Percentiles rank a stretch among this genome's conserved stretches.
These are phyloP conservation scores for Porcisia hertigi DNA, from an alignment of 208 protist species.

Conservation along the genomic window DNA sequence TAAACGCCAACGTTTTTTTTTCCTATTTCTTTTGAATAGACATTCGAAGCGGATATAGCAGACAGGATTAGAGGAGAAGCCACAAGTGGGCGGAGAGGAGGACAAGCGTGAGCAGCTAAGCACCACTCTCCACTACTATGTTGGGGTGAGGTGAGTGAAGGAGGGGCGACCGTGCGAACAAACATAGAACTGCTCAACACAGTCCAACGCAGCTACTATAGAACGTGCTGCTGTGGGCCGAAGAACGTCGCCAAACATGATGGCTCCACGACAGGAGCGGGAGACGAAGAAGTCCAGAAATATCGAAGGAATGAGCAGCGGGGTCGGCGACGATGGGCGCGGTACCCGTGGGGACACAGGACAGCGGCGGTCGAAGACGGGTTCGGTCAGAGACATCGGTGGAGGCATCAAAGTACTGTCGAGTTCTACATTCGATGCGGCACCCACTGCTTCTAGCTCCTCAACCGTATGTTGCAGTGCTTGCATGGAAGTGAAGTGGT, in stretches of 20 bases:
- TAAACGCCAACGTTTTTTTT: neutral
- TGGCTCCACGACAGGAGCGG: slow-evolving; percentile 74
- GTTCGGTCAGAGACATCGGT: neutral
- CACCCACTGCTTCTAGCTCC: slow-evolving; percentile 43
- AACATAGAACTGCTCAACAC: slow-evolving; percentile 56
- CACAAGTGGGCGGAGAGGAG: neutral
- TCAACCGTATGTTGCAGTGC: slow-evolving; percentile 54
- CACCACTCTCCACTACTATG: neutral
- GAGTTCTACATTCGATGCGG: neutral
- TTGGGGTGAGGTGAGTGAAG: slow-evolving; percentile 37
- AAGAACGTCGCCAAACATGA: slow-evolving; percentile 79
- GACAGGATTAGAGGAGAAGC: neutral
- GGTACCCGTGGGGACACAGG: neutral
- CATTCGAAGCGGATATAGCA: neutral
- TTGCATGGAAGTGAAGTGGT: slow-evolving; percentile 35
- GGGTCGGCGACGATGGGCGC: neutral
- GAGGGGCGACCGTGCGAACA: slow-evolving; percentile 79
- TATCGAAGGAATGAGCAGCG: slow-evolving; percentile 46
- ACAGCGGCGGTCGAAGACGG: neutral
- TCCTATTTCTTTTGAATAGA: too few species aligned
- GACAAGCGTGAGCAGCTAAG: neutral
- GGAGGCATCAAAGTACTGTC: neutral
- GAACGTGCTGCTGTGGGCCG: slow-evolving; percentile 19
- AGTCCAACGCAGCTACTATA: slow-evolving; percentile 31
- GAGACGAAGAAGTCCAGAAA: slow-evolving; percentile 73